phyloP scores from a whole-genome alignment of 1,139 yeast genomes.

The Oligophagozyma castellii region DNA sequence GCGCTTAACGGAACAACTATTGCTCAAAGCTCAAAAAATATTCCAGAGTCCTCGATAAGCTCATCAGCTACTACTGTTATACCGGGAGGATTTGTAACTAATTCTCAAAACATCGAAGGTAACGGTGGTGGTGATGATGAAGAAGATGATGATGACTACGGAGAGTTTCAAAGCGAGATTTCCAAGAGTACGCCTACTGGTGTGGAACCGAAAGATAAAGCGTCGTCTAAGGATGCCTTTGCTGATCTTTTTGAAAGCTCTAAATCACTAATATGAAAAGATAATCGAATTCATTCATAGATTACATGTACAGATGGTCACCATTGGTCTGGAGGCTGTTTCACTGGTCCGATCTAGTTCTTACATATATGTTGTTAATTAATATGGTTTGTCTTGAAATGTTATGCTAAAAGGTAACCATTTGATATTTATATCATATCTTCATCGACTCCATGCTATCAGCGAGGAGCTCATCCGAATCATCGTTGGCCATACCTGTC shows the following conservation, averaged over 20 bases:
- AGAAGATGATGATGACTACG: constrained; percentile 25
- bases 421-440: background rate
- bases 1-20: too few species aligned
- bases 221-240: constrained; percentile 17
- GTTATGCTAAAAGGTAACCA: background rate
- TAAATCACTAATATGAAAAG: constrained; percentile 18
- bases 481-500: constrained; percentile 49
- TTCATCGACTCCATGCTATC: constrained; percentile 2
- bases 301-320: background rate
- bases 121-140: constrained; percentile 5
- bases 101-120: too few species aligned
- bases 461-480: constrained; percentile 15
- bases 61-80: too few species aligned
- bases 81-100: too few species aligned
- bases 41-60: too few species aligned
- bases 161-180: constrained; percentile 24
- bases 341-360: background rate
- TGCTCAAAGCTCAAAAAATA: too few species aligned
- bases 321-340: background rate
- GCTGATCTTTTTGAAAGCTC: constrained; percentile 23
- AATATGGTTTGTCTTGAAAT: background rate
- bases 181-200: constrained; percentile 2
- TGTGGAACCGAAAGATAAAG: constrained; percentile 1
- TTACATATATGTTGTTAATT: background rate
- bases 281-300: background rate